phyloP scores from a whole-genome alignment of 257 asterid genomes.

The Solanum chiquidenum region DNA sequence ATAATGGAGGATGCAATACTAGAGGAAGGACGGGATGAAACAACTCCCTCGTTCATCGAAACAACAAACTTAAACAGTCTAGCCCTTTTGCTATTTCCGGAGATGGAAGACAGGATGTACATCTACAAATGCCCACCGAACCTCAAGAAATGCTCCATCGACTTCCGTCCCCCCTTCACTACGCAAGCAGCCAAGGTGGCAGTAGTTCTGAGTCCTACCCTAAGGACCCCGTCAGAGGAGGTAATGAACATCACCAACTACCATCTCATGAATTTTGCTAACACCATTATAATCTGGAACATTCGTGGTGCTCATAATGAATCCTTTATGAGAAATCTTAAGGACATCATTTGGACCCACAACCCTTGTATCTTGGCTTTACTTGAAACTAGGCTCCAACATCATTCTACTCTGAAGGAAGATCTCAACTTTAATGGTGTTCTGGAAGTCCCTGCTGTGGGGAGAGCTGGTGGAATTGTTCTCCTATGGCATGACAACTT shows the following conservation, averaged over 20 bases:
- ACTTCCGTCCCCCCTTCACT: not conserved
- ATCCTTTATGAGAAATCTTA: not conserved
- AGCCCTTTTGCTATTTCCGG: not conserved
- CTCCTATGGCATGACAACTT: not conserved
- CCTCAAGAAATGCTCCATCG: not conserved
- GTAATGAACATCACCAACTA: not conserved
- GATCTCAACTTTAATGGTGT: not conserved
- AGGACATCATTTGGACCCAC: not conserved
- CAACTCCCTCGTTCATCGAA: no score
- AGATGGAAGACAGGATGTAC: not conserved
- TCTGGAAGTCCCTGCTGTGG: not conserved
- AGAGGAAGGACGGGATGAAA: no score
- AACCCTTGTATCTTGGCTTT: not conserved
- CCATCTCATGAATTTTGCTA: not conserved
- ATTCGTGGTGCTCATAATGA: not conserved
- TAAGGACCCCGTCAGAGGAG: not conserved
- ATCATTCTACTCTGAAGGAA: no score
- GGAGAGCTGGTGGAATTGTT: not conserved
- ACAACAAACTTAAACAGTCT: no score
- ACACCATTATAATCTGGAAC: no score
- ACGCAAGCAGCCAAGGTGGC: not conserved
- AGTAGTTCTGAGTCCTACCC: not conserved
- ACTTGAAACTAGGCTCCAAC: not conserved
- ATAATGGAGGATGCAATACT: no score
- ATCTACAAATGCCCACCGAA: not conserved